Evolutionary conservation across 225 moss, liverwort and hornwort species (phyloP), one percentile per base, ranked within the genome.

Genomic region (Neckera pumila): DNA sequence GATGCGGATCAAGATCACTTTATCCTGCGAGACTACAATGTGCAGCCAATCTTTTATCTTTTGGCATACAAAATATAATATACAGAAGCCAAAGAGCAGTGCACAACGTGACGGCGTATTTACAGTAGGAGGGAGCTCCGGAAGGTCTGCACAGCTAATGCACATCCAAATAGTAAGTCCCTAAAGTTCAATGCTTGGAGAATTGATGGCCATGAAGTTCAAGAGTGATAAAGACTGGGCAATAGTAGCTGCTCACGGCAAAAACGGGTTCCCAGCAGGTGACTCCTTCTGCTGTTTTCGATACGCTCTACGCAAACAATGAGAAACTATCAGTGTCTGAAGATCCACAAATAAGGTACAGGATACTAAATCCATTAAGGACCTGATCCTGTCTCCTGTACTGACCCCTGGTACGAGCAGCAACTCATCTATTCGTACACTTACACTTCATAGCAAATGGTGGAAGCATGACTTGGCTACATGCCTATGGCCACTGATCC

Each of bases 231-330:
- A 51, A 17, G 38, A 58, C 58, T 21, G 84, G 84, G 34, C n/a
- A 70, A 83, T 63, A 64, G 49, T 67, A 83, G 79, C 47, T 86
- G 79, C 57, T 94, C 89, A 94, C 49, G 92, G 93, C 65, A 94
- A 90, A 89, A 94, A 94, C 43, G 93, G 93, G 83, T 94, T 92
- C 61, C 85, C 74, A 65, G 93, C 76, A 63, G 93, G 93, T 57
- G 93, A 89, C 88, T 94, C 93, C 83, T 91, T 83, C 79, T 94
- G 92, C 78, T 94, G 93, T 82, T 90, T 94, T 87, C 90, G 91
- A 91, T 94, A 94, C 2, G 93, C 92, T 85, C 92, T 94, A 91
- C 80, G 59, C 74, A 67, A 89, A 87, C 36, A 33, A 84, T 47
- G 9, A 28, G 40, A 63, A 72, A 58, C 60, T 53, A 76, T 89